These are phyloP conservation scores for Penicillium freii DNA, from an alignment of 2,329 filamentous ascomycete genomes.

Conservation along the genomic window DNA sequence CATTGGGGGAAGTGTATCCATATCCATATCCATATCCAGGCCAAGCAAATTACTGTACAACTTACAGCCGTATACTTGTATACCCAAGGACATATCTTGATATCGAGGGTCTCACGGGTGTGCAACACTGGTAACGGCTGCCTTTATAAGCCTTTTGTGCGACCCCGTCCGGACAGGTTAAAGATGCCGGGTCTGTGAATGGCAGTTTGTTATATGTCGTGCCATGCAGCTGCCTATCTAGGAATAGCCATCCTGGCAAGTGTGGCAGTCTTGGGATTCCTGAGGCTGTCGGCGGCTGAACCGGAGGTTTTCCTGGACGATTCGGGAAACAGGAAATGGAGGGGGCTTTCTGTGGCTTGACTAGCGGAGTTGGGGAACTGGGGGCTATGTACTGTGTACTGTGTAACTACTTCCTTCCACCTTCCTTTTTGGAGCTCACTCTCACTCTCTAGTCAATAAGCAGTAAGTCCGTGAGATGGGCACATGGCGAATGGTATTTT, in stretches of 20 bases:
- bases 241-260: neutral
- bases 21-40: neutral
- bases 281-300: neutral
- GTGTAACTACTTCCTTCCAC: neutral
- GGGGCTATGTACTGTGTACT: neutral
- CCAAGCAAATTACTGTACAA: neutral
- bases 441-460: neutral
- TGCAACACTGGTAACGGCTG: conserved; percentile 3
- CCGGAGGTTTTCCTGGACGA: neutral
- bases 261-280: neutral
- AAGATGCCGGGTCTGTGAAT: neutral
- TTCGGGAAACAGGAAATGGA: neutral
- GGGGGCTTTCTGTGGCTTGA: neutral
- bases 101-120: neutral
- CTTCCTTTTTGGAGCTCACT: no score
- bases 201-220: neutral
- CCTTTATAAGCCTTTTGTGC: conserved; percentile 5
- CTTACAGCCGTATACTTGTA: neutral
- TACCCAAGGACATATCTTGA: neutral
- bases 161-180: neutral
- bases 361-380: no score
- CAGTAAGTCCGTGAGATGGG: neutral
- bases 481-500: neutral
- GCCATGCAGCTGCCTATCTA: neutral
- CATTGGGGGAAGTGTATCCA: neutral